Percentiles rank a stretch among this genome's conserved stretches.
Conservation (phyloP, 257 asterid genomes). For the Solanum paucissectum region DNA sequence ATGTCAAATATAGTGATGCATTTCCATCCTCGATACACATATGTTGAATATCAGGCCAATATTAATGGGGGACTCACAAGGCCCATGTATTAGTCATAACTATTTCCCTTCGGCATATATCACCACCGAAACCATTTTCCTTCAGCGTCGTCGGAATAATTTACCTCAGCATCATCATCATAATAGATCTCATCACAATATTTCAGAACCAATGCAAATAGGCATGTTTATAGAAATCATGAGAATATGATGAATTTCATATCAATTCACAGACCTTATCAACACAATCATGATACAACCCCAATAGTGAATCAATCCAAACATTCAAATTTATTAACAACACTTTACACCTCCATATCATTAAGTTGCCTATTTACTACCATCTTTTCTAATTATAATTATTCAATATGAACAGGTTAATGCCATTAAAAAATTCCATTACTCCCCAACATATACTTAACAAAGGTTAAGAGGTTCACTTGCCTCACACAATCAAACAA, state of each 20-base stretch:
- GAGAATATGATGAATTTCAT: background rate
- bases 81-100: background rate
- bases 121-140: background rate
- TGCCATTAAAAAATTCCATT: background rate
- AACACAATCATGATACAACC: background rate
- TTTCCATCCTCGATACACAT: background rate
- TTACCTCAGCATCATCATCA: background rate
- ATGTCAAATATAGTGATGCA: background rate
- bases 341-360: background rate
- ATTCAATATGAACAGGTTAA: background rate
- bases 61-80: background rate
- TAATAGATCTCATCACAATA: background rate
- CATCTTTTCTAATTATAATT: no score
- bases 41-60: no score
- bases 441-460: background rate
- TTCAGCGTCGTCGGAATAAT: no score
- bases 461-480: background rate
- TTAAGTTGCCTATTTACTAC: background rate
- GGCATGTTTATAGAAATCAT: background rate
- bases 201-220: background rate
- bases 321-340: no score
- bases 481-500: background rate
- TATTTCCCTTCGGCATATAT: background rate
- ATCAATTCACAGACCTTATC: background rate
- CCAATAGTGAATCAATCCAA: background rate